Evolutionary conservation across 164 flowering plant genomes (phyloP).

Genomic region (Sextonia rubra): DNA sequence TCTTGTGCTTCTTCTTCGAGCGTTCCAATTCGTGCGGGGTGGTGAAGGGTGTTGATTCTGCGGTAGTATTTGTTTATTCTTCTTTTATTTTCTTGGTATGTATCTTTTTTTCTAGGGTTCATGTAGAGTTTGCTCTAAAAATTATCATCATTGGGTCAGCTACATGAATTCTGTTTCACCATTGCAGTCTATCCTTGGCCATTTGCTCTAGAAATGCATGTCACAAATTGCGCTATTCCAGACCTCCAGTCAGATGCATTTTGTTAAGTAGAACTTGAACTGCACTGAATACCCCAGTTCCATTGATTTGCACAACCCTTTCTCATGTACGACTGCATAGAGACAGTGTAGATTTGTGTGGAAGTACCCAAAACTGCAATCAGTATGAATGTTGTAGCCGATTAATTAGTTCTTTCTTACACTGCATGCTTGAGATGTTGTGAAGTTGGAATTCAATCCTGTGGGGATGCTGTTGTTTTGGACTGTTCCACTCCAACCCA

Average conservation of each 20-base stretch:
- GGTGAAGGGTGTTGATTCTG: conserved; percentile 9
- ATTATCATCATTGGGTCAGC: not conserved
- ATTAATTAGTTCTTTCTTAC: not conserved
- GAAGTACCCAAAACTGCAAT: not conserved
- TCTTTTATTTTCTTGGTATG: conserved; percentile 29
- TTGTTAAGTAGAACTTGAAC: conserved; percentile 8
- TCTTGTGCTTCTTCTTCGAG: conserved; percentile 19
- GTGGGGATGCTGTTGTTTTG: not conserved
- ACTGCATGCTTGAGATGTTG: not conserved
- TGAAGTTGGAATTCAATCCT: not conserved
- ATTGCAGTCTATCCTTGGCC: too few species aligned
- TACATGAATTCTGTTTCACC: too few species aligned
- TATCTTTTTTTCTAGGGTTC: conserved; percentile 19
- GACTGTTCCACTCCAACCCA: not conserved
- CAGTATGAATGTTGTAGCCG: not conserved
- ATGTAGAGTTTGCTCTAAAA: conserved; percentile 41
- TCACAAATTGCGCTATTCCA: conserved; percentile 22
- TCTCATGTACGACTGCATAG: not conserved
- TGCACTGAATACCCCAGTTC: not conserved
- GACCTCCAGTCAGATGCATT: conserved; percentile 11
- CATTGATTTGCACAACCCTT: not conserved
- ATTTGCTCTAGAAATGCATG: conserved; percentile 17
- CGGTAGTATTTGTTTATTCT: conserved; percentile 39
- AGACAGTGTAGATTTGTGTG: not conserved
- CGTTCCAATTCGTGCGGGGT: conserved; percentile 12